These are phyloP conservation scores for Starmerella geochares DNA, from an alignment of 805 yeast species.

Conservation along the genomic window DNA sequence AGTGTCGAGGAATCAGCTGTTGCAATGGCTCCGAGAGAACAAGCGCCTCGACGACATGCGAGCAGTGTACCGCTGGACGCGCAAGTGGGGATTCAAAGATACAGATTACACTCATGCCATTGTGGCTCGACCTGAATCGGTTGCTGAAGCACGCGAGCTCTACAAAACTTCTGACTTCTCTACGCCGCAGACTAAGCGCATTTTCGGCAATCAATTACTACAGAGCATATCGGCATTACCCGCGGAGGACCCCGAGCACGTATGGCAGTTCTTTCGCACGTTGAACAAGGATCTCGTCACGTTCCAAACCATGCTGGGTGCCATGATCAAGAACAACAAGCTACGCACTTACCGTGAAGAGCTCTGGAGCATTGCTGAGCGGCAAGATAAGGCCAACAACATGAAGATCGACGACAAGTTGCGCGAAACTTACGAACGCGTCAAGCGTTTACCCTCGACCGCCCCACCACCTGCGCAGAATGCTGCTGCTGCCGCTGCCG, in stretches of 20 bases:
- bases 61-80: conserved; percentile 22
- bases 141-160: conserved; percentile 20
- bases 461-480: too few species aligned
- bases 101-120: conserved; percentile 17
- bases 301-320: conserved; percentile 25
- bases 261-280: conserved; percentile 22
- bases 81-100: conserved; percentile 27
- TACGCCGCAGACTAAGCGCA: conserved; percentile 14
- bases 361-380: conserved; percentile 21
- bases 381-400: conserved; percentile 22
- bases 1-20: conserved; percentile 23
- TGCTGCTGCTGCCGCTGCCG: background rate
- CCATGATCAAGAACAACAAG: conserved; percentile 17
- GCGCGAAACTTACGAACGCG: conserved; percentile 19
- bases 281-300: conserved; percentile 25
- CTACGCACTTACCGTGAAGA: conserved; percentile 16
- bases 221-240: background rate
- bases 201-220: conserved; percentile 23
- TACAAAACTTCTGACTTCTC: conserved; percentile 13
- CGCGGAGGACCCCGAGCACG: conserved; percentile 15
- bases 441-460: conserved; percentile 5
- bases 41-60: conserved; percentile 4
- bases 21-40: conserved; percentile 20
- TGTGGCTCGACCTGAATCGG: conserved; percentile 15
- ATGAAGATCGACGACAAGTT: conserved; percentile 22